These are phyloP conservation scores for Linum tenue DNA, from an alignment of 345 rosid genomes.

Conservation along the genomic window DNA sequence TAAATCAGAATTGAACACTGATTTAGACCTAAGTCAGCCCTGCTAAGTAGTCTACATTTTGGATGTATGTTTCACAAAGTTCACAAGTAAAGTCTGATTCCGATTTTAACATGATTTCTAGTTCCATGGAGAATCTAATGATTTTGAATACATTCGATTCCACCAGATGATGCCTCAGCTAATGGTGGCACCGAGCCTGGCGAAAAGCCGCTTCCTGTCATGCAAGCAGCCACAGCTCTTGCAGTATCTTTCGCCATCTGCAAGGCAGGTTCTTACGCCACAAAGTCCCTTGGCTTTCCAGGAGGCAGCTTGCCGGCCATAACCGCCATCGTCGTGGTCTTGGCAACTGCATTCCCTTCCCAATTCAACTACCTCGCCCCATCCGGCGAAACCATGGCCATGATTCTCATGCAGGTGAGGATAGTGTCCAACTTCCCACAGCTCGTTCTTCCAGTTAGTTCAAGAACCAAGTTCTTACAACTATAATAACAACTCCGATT, in stretches of 20 bases:
- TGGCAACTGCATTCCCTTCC: constrained; percentile 68
- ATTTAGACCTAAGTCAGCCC: no score
- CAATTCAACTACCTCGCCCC: constrained; percentile 68
- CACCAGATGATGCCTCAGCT: constrained; percentile 15
- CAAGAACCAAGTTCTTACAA: no score
- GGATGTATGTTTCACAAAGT: no score
- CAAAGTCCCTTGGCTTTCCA: constrained; percentile 46
- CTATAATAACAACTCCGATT: no score
- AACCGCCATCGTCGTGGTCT: constrained; percentile 60
- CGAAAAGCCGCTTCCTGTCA: constrained; percentile 44
- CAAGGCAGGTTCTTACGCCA: constrained; percentile 45
- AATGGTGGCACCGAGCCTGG: constrained; percentile 26
- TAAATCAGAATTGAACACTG: no score
- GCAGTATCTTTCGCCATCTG: constrained; percentile 77
- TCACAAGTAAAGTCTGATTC: no score
- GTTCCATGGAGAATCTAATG: no score
- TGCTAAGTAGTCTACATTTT: no score
- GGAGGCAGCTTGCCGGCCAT: constrained; percentile 77
- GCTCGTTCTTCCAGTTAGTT: background rate
- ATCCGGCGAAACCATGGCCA: constrained; percentile 81
- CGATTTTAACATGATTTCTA: no score
- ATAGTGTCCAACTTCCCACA: background rate
- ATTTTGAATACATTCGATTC: background rate
- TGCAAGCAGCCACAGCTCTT: constrained; percentile 51
- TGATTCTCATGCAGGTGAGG: constrained; percentile 83